Percentiles rank a stretch among this genome's conserved stretches.
These are phyloP conservation scores for Rhodotorula sphaerocarpa DNA, from an alignment of 768 basidiomycete species.

Conservation along the genomic window DNA sequence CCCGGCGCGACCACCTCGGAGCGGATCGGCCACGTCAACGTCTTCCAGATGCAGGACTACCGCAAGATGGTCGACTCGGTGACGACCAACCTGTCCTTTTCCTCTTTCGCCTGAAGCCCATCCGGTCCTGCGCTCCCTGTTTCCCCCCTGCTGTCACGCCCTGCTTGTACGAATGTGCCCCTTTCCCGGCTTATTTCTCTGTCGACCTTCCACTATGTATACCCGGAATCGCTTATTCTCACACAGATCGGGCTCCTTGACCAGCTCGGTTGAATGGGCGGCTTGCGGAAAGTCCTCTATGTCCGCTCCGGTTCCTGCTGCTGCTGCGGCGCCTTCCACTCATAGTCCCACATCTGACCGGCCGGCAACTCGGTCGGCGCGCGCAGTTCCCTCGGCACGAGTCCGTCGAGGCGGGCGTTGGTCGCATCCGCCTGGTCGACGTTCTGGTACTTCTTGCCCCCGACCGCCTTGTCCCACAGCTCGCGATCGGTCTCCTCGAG, in stretches of 20 bases:
- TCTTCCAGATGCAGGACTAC: constrained; percentile 31
- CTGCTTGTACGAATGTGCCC: too few relatives aligned
- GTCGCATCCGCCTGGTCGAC: constrained; percentile 59
- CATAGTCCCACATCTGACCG: constrained; percentile 44
- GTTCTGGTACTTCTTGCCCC: constrained; percentile 50
- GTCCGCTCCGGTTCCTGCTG: neutral
- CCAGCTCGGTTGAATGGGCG: too few relatives aligned
- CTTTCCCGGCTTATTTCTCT: too few relatives aligned
- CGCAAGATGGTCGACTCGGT: constrained; percentile 13
- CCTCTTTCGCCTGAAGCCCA: constrained; percentile 1
- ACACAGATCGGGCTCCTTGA: too few relatives aligned
- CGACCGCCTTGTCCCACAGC: constrained; percentile 38
- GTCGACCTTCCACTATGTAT: neutral
- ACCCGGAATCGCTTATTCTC: too few relatives aligned
- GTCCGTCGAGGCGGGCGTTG: constrained; percentile 53
- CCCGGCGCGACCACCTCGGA: neutral
- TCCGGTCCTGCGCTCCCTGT: neutral
- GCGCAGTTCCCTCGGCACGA: constrained; percentile 80
- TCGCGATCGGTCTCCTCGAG: constrained; percentile 47
- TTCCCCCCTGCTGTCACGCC: neutral
- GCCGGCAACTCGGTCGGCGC: constrained; percentile 79
- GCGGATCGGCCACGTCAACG: constrained; percentile 28
- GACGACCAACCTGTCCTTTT: neutral
- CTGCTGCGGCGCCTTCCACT: constrained; percentile 27
- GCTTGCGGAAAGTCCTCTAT: too few relatives aligned